A percentile compares a stretch with the other conserved stretches of the same genome.
phyloP scores from a whole-genome alignment of 2,329 filamentous ascomycete species.

The Chaetomiaceae sp. region DNA sequence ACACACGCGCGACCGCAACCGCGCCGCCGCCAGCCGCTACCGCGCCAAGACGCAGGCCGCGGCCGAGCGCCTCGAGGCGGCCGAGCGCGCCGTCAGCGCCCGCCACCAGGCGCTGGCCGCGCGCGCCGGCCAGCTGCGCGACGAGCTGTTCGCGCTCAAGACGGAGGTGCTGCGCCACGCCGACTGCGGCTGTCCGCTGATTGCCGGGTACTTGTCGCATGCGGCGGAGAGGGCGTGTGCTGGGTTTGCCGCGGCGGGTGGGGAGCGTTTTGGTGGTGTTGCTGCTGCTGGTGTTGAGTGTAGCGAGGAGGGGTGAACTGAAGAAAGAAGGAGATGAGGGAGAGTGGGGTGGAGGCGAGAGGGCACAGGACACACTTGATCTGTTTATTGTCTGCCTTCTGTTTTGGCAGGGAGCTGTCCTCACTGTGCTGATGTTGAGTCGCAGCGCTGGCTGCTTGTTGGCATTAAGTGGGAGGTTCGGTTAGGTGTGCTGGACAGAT shows the following conservation, averaged over 20 bases:
- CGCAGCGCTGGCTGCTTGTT: no score
- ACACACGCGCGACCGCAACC: conserved; percentile 21
- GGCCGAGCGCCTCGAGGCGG: conserved; percentile 23
- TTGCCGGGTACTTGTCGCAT: conserved; percentile 25
- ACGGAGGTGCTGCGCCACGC: conserved; percentile 27
- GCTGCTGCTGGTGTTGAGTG: not conserved
- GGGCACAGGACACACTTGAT: no score
- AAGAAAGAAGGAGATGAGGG: no score
- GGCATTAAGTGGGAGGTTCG: no score
- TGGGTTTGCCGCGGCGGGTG: not conserved
- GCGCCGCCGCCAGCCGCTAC: conserved; percentile 28
- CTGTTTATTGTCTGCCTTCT: no score
- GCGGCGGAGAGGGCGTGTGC: conserved; percentile 14
- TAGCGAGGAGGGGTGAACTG: not conserved
- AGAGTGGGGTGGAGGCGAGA: not conserved
- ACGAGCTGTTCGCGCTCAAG: conserved; percentile 30
- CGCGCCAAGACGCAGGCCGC: conserved; percentile 28
- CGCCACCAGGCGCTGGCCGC: conserved; percentile 20
- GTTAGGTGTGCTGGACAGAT: no score
- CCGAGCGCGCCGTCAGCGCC: conserved; percentile 16
- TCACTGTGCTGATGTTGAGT: no score
- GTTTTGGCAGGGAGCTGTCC: no score
- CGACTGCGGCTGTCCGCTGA: conserved; percentile 25
- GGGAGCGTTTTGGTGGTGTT: no score
- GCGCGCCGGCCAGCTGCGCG: conserved; percentile 19